Percentiles rank a stretch among this genome's conserved stretches.
phyloP scores from a whole-genome alignment of 495 filamentous ascomycete species.

The Daldinia bambusicola region DNA sequence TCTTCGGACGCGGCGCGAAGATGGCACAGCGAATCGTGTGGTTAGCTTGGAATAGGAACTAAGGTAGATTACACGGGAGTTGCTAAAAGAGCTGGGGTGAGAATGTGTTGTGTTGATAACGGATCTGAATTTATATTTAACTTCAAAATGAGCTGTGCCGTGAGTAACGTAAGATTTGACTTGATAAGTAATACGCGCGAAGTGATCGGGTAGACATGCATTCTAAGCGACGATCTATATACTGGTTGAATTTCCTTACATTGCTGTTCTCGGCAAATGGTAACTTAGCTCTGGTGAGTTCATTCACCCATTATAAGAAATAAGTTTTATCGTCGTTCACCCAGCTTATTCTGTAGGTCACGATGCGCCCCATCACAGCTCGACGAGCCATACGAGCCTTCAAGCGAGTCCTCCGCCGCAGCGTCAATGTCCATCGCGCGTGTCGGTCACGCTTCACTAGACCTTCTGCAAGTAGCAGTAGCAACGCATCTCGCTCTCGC shows the following conservation, averaged over 20 bases:
- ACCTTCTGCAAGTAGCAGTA: not conserved
- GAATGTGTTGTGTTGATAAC: slow-evolving; percentile 3
- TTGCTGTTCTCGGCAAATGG: not conserved
- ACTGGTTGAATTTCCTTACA: not conserved
- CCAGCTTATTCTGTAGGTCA: not conserved
- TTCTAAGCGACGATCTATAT: not conserved
- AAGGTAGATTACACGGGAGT: not conserved
- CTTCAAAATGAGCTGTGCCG: not conserved
- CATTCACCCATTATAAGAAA: not conserved
- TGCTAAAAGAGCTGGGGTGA: not conserved
- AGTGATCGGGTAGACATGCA: not conserved
- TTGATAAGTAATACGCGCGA: not conserved
- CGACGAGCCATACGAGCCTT: slow-evolving; percentile 20
- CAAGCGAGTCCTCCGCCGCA: slow-evolving; percentile 17
- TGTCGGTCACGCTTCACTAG: not conserved
- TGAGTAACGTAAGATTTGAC: not conserved
- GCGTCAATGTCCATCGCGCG: not conserved
- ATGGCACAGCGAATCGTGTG: slow-evolving; percentile 2
- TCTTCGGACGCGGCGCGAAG: slow-evolving; percentile 2
- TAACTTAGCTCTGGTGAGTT: slow-evolving; percentile 5
- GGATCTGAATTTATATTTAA: slow-evolving; percentile 2
- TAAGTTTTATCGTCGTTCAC: not conserved
- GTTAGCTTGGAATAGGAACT: not conserved
- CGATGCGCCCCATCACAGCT: slow-evolving; percentile 24
- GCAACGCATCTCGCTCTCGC: not conserved